A percentile compares a stretch with the other conserved stretches of the same genome.
Evolutionary conservation across 2,329 filamentous ascomycete genomes (phyloP).

Genomic region (Fusarium globosum): DNA sequence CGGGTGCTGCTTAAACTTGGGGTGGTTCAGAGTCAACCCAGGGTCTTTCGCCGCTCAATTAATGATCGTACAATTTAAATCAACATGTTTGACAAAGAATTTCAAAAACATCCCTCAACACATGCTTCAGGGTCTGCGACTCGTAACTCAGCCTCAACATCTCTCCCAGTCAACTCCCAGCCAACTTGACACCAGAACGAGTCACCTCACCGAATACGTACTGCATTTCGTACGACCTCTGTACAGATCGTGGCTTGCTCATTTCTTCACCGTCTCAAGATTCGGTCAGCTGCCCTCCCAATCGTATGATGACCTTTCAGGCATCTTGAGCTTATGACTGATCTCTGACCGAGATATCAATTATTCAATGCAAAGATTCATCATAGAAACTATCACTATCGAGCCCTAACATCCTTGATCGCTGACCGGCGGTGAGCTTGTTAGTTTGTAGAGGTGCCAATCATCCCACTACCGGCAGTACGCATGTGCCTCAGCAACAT

Average conservation of each 20-base stretch:
- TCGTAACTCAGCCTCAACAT: constrained; percentile 10
- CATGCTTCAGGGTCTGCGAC: neutral
- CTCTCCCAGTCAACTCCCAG: neutral
- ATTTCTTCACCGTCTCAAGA: constrained; percentile 40
- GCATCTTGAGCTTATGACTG: constrained; percentile 8
- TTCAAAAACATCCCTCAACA: neutral
- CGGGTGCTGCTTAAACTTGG: neutral
- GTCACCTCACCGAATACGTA: constrained; percentile 25
- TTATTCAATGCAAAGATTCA: constrained; percentile 15
- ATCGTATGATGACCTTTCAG: constrained; percentile 41
- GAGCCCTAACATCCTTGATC: constrained; percentile 20
- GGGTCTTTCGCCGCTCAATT: neutral
- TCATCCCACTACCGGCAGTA: constrained; percentile 37
- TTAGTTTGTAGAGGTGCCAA: constrained; percentile 24
- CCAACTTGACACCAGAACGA: constrained; percentile 1
- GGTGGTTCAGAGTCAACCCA: neutral
- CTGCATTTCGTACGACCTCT: constrained; percentile 38
- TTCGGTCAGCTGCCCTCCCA: constrained; percentile 37
- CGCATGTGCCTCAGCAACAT: constrained; percentile 25
- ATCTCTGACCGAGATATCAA: constrained; percentile 10
- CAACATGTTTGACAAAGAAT: neutral
- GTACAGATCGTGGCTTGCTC: constrained; percentile 36
- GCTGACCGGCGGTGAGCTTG: constrained; percentile 40
- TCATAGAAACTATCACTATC: neutral
- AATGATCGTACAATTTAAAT: neutral